Percentiles rank a stretch among this genome's conserved stretches.
phyloP scores from a whole-genome alignment of 2,329 filamentous ascomycete genomes.

The Trichoderma brevicompactum region DNA sequence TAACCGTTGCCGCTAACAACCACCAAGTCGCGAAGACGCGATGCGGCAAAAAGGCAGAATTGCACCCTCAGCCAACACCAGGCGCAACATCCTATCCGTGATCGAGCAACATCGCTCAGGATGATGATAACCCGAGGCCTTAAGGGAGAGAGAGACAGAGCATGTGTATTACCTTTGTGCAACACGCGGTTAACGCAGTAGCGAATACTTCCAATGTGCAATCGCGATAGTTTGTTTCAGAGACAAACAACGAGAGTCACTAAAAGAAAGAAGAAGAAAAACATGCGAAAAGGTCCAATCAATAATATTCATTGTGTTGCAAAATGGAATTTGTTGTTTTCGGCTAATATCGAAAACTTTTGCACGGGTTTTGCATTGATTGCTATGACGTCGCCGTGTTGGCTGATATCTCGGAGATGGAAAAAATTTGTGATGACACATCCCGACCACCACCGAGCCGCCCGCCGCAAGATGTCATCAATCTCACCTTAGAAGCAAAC shows the following conservation, averaged over 20 bases:
- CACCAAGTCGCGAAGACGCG: neutral
- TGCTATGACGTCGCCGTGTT: slow-evolving; percentile 13
- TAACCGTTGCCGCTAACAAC: neutral
- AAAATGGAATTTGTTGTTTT: neutral
- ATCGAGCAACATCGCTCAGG: neutral
- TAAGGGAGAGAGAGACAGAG: neutral
- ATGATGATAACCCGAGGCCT: neutral
- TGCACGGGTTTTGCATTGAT: neutral
- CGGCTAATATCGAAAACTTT: neutral
- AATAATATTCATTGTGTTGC: neutral
- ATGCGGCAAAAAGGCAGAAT: slow-evolving; percentile 4
- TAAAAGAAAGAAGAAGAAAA: too few species aligned
- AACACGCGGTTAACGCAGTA: neutral
- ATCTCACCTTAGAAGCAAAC: neutral
- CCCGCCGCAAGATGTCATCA: slow-evolving; percentile 3
- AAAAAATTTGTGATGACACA: neutral
- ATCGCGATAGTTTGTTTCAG: neutral
- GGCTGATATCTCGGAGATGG: slow-evolving; percentile 11
- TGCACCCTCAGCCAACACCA: neutral
- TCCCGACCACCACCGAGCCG: slow-evolving; percentile 22
- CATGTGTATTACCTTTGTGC: neutral
- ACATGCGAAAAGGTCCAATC: neutral
- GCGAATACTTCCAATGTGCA: neutral
- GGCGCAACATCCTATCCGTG: neutral
- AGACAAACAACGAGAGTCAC: neutral